Conservation (phyloP, 2,329 filamentous ascomycete species). For the Simplicillium sp. region DNA sequence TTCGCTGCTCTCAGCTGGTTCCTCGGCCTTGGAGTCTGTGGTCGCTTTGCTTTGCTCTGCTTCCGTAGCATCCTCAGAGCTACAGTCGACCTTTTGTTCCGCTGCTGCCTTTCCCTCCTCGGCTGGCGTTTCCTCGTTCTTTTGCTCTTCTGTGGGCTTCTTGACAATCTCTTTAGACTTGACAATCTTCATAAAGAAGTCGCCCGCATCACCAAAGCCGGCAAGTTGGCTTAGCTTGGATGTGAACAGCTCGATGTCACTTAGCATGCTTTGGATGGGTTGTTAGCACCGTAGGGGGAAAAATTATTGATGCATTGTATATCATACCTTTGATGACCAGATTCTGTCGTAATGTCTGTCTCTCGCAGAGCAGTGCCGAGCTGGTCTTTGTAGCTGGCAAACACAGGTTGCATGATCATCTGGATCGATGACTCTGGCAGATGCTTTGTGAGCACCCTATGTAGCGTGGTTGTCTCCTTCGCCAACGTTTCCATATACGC, state of each 20-base stretch:
- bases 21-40: neutral
- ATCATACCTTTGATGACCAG: conserved; percentile 61
- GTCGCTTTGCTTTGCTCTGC: conserved; percentile 4
- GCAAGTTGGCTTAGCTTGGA: conserved; percentile 66
- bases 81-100: conserved; percentile 5
- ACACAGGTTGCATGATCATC: conserved; percentile 81
- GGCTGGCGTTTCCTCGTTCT: conserved; percentile 8
- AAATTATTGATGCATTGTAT: conserved; percentile 5
- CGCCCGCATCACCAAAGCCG: conserved; percentile 65
- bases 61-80: neutral
- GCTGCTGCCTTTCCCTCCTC: conserved; percentile 7
- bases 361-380: conserved; percentile 63
- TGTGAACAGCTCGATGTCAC: conserved; percentile 66
- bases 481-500: conserved; percentile 78
- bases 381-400: conserved; percentile 71
- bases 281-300: conserved; percentile 8
- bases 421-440: conserved; percentile 66
- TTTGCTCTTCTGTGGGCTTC: conserved; percentile 8
- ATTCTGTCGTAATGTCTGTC: conserved; percentile 53
- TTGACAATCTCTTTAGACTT: conserved; percentile 42
- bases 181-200: conserved; percentile 56
- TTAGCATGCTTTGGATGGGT: conserved; percentile 54
- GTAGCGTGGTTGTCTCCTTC: conserved; percentile 77
- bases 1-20: neutral
- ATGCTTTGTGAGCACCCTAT: conserved; percentile 75